These are phyloP conservation scores for Hanseniaspora valbyensis DNA, from an alignment of 805 yeast species.

Conservation along the genomic window DNA sequence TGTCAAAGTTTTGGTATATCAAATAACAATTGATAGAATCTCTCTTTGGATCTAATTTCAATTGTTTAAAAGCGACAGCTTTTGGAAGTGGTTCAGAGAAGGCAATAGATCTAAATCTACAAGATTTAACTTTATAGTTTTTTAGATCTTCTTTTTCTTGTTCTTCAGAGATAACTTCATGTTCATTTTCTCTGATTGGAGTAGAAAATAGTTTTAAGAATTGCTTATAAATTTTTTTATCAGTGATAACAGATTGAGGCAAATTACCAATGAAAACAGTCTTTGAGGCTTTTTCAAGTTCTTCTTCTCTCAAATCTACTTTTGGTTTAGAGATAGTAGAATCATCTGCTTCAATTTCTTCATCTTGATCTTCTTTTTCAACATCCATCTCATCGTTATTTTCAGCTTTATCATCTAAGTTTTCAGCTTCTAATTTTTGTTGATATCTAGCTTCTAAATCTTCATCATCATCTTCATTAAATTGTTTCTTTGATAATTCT, in stretches of 20 bases:
- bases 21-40: slow-evolving; percentile 82
- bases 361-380: slow-evolving; percentile 24
- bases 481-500: slow-evolving; percentile 20
- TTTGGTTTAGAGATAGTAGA: slow-evolving; percentile 23
- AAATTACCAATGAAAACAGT: slow-evolving; percentile 86
- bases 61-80: slow-evolving; percentile 78
- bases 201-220: slow-evolving; percentile 52
- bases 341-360: slow-evolving; percentile 30
- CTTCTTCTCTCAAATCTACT: slow-evolving; percentile 55
- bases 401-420: slow-evolving; percentile 19
- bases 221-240: slow-evolving; percentile 47
- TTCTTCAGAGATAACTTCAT: slow-evolving; percentile 11
- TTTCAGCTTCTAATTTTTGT: slow-evolving; percentile 34
- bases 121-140: slow-evolving; percentile 41
- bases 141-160: slow-evolving; percentile 25
- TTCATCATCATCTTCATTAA: slow-evolving; percentile 32
- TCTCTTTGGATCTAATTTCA: slow-evolving; percentile 62
- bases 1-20: slow-evolving; percentile 53
- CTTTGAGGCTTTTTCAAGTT: slow-evolving; percentile 68
- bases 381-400: slow-evolving; percentile 17
- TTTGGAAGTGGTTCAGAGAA: slow-evolving; percentile 81
- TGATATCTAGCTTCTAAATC: slow-evolving; percentile 48
- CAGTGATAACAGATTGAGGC: slow-evolving; percentile 50
- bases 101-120: slow-evolving; percentile 86
- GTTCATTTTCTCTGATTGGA: slow-evolving; percentile 16